These are phyloP conservation scores for Psidium friedrichsthalianum DNA, from an alignment of 345 rosid species.

Conservation along the genomic window DNA sequence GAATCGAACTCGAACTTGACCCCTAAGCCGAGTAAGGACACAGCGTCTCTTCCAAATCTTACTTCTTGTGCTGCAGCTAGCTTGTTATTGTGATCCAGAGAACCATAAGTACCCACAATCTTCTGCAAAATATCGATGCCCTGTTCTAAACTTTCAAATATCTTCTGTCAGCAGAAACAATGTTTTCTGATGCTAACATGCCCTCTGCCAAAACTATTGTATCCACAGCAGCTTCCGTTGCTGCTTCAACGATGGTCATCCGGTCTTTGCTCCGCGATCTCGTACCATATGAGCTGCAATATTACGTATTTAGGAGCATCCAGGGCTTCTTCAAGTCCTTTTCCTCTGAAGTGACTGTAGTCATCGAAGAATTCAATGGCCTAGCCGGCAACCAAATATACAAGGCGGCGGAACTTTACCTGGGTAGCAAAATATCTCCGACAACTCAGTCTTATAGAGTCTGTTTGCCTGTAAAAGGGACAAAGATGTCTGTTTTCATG, in stretches of 20 bases:
- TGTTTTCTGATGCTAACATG: background rate
- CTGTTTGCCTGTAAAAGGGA: slow-evolving; percentile 7
- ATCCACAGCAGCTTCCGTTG: slow-evolving; percentile 13
- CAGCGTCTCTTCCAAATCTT: background rate
- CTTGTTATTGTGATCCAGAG: background rate
- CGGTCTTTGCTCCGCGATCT: slow-evolving; percentile 11
- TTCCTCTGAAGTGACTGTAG: slow-evolving; percentile 14
- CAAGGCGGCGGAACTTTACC: slow-evolving; percentile 11
- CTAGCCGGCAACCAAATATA: slow-evolving; percentile 9
- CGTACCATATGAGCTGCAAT: slow-evolving; percentile 10
- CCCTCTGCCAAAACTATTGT: slow-evolving; percentile 10
- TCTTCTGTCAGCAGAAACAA: background rate
- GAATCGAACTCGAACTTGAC: background rate
- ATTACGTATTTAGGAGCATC: background rate
- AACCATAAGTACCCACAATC: background rate
- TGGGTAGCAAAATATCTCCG: slow-evolving; percentile 5
- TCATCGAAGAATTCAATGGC: slow-evolving; percentile 19
- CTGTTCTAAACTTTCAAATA: background rate
- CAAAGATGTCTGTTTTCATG: background rate
- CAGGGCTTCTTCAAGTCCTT: slow-evolving; percentile 7
- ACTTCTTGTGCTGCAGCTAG: background rate
- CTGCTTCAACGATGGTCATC: slow-evolving; percentile 13
- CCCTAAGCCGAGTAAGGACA: background rate
- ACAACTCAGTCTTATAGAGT: slow-evolving; percentile 3
- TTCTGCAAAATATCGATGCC: background rate